phyloP scores from a whole-genome alignment of 2,329 filamentous ascomycete species.

The Aphanocladium album region DNA sequence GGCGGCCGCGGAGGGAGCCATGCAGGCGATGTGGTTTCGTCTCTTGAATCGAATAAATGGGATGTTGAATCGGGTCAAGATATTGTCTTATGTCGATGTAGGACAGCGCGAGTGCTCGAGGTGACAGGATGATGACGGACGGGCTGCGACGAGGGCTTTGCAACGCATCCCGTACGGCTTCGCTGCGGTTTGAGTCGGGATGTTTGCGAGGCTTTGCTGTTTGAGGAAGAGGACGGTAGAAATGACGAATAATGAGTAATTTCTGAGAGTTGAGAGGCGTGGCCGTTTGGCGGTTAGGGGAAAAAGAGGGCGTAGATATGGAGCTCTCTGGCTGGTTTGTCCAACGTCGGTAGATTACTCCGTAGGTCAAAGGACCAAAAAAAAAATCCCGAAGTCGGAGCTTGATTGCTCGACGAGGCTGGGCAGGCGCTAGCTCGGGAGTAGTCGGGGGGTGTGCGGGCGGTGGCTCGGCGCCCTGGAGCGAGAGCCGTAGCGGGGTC shows the following conservation, averaged over 20 bases:
- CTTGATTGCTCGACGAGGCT: neutral
- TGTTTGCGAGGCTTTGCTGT: too few relatives aligned
- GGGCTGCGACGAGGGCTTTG: neutral
- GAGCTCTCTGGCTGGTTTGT: neutral
- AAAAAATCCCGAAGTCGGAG: slow-evolving; percentile 4
- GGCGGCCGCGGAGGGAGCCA: neutral
- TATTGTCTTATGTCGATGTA: neutral
- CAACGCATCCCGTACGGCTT: neutral
- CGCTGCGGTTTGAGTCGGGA: neutral
- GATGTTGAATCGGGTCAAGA: too few relatives aligned
- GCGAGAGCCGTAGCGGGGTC: neutral
- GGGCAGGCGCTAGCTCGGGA: neutral
- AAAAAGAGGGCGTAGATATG: neutral
- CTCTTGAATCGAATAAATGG: too few relatives aligned
- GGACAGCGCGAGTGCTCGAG: too few relatives aligned
- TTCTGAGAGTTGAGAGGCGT: neutral
- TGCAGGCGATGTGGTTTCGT: neutral
- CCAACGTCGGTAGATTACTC: neutral
- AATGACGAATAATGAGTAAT: neutral
- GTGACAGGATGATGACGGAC: neutral
- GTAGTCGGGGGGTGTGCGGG: neutral
- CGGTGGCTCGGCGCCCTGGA: too few relatives aligned
- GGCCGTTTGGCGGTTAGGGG: neutral
- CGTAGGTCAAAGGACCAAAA: too few relatives aligned
- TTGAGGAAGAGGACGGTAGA: neutral